A percentile compares a stretch with the other conserved stretches of the same genome.
Evolutionary conservation across 1,139 yeast genomes (phyloP).

Genomic region (Debaryomyces nepalensis): DNA sequence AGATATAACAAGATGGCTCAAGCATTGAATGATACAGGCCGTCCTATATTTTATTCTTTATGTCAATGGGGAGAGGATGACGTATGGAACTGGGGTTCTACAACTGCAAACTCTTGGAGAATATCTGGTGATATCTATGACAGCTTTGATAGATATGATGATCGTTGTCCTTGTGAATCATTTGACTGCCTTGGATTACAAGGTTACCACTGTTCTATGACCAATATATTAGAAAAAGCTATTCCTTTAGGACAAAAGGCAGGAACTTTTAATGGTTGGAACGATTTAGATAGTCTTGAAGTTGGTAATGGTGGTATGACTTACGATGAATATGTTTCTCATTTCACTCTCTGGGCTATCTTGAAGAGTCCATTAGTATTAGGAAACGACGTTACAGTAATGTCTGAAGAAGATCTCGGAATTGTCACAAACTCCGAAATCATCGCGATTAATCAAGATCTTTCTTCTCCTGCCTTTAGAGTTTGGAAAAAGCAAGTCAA

Average conservation of each 20-base stretch:
- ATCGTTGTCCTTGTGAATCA: constrained; percentile 29
- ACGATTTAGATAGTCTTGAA: constrained; percentile 31
- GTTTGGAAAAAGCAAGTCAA: constrained; percentile 23
- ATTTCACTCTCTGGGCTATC: constrained; percentile 32
- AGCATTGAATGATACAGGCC: constrained; percentile 29
- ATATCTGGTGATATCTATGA: constrained; percentile 30
- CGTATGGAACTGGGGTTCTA: constrained; percentile 30
- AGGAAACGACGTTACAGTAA: constrained; percentile 27
- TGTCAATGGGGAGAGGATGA: constrained; percentile 35
- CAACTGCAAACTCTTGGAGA: constrained; percentile 32
- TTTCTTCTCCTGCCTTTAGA: constrained; percentile 21
- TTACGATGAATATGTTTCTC: constrained; percentile 27
- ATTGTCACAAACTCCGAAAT: constrained; percentile 26
- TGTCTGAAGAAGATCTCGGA: constrained; percentile 21
- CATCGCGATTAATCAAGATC: constrained; percentile 29
- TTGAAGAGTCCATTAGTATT: constrained; percentile 30
- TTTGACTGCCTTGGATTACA: constrained; percentile 23
- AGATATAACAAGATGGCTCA: constrained; percentile 30
- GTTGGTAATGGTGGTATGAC: constrained; percentile 33
- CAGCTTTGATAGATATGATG: constrained; percentile 26
- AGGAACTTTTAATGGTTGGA: constrained; percentile 27
- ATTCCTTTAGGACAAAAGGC: constrained; percentile 26
- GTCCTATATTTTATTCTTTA: constrained; percentile 29
- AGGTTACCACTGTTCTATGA: constrained; percentile 29
- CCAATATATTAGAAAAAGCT: constrained; percentile 27